These are phyloP conservation scores for Lepidium sativum DNA, from an alignment of 345 rosid species.

Conservation along the genomic window DNA sequence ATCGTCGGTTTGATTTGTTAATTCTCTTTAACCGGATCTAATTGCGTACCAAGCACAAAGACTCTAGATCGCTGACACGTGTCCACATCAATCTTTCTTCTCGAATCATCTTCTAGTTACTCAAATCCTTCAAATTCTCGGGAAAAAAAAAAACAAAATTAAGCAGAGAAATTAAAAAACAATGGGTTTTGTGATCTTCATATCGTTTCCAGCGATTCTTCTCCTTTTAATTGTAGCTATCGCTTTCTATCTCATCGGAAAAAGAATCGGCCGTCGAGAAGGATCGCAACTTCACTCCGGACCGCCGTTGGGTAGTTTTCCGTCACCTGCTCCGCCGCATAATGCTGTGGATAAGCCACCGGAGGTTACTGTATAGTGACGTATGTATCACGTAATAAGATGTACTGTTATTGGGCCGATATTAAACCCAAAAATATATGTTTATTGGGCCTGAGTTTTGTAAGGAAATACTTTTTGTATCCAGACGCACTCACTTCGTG, in stretches of 20 bases:
- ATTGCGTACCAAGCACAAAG: not conserved
- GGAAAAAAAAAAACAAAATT: not conserved
- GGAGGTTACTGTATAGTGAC: slow-evolving; percentile 1
- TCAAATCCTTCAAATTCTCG: not conserved
- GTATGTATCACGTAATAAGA: not conserved
- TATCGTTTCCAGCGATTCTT: slow-evolving; percentile 28
- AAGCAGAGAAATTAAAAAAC: not conserved
- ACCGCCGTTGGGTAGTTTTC: not conserved
- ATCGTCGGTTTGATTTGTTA: slow-evolving; percentile 9
- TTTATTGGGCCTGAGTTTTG: not conserved
- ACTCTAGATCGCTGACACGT: slow-evolving; percentile 3
- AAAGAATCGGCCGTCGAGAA: slow-evolving; percentile 21
- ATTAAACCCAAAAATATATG: not conserved
- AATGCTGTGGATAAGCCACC: slow-evolving; percentile 10
- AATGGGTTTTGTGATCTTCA: slow-evolving; percentile 25
- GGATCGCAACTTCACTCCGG: slow-evolving; percentile 1
- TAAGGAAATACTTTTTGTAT: not conserved
- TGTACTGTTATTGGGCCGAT: slow-evolving; percentile 7
- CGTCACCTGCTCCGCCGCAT: slow-evolving; percentile 21
- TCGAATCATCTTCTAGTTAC: not conserved
- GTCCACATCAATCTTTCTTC: not conserved
- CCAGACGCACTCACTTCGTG: not conserved
- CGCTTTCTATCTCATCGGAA: slow-evolving; percentile 20
- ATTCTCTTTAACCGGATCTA: not conserved
- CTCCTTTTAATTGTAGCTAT: slow-evolving; percentile 25